A percentile compares a stretch with the other conserved stretches of the same genome.
Conservation (phyloP, 2,329 filamentous ascomycete genomes). For the Epicoccum nigrum region DNA sequence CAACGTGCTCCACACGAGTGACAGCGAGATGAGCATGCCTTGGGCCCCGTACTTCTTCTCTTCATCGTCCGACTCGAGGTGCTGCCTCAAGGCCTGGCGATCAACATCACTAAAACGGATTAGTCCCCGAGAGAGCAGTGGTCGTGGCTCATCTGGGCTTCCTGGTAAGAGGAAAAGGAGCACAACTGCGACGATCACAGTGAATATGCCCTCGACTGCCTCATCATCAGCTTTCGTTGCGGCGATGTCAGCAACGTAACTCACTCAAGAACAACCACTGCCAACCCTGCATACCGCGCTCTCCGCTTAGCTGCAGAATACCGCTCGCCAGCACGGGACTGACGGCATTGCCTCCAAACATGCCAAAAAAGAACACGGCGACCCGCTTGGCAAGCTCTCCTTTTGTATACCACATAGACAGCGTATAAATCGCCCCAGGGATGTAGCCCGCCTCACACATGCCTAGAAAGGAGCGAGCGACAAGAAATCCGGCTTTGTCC, state of each 20-base stretch:
- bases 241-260: conserved; percentile 1
- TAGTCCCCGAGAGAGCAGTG: conserved; percentile 49
- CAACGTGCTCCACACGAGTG: conserved; percentile 53
- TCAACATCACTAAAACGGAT: conserved; percentile 48
- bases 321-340: conserved; percentile 58
- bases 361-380: conserved; percentile 60
- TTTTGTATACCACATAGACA: conserved; percentile 60
- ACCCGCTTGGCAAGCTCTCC: conserved; percentile 55
- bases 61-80: conserved; percentile 46
- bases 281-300: conserved; percentile 54
- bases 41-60: conserved; percentile 43
- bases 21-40: conserved; percentile 47
- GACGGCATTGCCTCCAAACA: conserved; percentile 59
- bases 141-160: conserved; percentile 50
- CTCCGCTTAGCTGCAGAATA: conserved; percentile 54
- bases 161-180: conserved; percentile 54
- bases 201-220: conserved; percentile 54
- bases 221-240: not conserved
- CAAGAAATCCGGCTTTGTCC: conserved; percentile 52
- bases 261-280: conserved; percentile 59
- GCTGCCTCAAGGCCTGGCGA: conserved; percentile 41
- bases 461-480: conserved; percentile 54
- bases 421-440: conserved; percentile 58
- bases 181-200: conserved; percentile 48
- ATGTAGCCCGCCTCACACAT: conserved; percentile 61